Evolutionary conservation across 1,284 basidiomycete species (phyloP).

Genomic region (Boletus albobrunnescens): DNA sequence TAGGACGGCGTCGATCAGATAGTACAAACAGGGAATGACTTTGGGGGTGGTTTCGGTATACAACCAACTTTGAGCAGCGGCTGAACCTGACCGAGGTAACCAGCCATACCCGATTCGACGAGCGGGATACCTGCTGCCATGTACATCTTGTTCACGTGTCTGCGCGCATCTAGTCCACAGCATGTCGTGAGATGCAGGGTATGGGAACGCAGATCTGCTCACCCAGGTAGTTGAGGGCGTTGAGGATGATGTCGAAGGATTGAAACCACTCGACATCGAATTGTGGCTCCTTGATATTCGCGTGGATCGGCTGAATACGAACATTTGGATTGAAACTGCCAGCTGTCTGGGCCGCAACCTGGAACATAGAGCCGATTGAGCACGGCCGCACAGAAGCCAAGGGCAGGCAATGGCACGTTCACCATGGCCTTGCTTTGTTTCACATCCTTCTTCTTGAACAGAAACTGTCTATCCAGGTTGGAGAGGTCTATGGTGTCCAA

Average conservation of each 20-base stretch:
- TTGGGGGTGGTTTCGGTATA: constrained; percentile 83
- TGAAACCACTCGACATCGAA: constrained; percentile 91
- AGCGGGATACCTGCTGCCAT: too few species aligned
- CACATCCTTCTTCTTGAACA: constrained; percentile 96
- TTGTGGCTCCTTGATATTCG: constrained; percentile 91
- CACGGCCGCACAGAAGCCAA: background rate
- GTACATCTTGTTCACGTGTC: too few species aligned
- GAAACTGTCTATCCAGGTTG: constrained; percentile 95
- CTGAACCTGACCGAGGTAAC: constrained; percentile 87
- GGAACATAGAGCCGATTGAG: constrained; percentile 3
- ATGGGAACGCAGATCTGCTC: constrained; percentile 20
- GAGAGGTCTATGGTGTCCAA: constrained; percentile 99
- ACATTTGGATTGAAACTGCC: constrained; percentile 92
- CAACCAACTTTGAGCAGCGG: constrained; percentile 84
- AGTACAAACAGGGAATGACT: constrained; percentile 96
- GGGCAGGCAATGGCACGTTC: constrained; percentile 1
- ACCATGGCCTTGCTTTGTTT: constrained; percentile 94
- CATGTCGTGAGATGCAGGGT: too few species aligned
- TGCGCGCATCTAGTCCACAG: too few species aligned
- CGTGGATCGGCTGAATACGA: constrained; percentile 85
- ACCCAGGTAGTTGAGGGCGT: constrained; percentile 96
- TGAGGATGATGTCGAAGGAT: constrained; percentile 88
- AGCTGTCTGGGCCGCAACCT: constrained; percentile 89
- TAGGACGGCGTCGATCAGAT: constrained; percentile 97
- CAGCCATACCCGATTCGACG: constrained; percentile 95